Percentiles rank a stretch among this genome's conserved stretches.
These are phyloP conservation scores for Brassica nigra DNA, from an alignment of 345 rosid genomes.

Conservation along the genomic window DNA sequence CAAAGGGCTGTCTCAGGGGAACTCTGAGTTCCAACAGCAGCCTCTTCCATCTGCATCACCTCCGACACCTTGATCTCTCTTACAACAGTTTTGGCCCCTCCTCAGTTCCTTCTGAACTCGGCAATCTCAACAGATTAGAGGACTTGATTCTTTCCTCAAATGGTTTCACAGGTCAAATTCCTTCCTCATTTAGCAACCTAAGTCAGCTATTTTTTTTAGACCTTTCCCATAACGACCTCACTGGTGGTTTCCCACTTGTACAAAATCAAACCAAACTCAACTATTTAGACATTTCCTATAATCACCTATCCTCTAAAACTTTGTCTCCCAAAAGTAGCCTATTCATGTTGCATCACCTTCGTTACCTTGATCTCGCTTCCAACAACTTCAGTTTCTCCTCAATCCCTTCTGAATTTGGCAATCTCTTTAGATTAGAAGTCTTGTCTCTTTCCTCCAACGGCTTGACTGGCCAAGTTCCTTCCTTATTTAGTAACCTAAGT, in stretches of 20 bases:
- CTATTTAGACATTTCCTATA: background rate
- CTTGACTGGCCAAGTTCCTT: background rate
- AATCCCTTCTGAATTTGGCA: background rate
- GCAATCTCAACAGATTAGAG: slow-evolving; percentile 4
- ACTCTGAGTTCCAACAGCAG: slow-evolving; percentile 17
- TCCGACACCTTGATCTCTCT: slow-evolving; percentile 8
- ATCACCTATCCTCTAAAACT: background rate
- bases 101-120: slow-evolving; percentile 8
- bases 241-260: slow-evolving; percentile 8
- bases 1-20: background rate
- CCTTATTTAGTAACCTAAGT: background rate
- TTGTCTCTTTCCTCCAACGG: background rate
- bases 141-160: background rate
- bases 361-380: background rate
- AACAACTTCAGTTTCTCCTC: background rate
- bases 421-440: background rate
- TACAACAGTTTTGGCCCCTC: slow-evolving; percentile 9
- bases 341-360: background rate
- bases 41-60: background rate
- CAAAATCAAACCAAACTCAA: background rate
- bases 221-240: slow-evolving; percentile 8
- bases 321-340: background rate
- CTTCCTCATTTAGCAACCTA: slow-evolving; percentile 14
- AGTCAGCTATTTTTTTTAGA: background rate
- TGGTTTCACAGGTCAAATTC: background rate